Evolutionary conservation across 441 rosid genomes (phyloP).

Genomic region (Francoa sonchifolia): DNA sequence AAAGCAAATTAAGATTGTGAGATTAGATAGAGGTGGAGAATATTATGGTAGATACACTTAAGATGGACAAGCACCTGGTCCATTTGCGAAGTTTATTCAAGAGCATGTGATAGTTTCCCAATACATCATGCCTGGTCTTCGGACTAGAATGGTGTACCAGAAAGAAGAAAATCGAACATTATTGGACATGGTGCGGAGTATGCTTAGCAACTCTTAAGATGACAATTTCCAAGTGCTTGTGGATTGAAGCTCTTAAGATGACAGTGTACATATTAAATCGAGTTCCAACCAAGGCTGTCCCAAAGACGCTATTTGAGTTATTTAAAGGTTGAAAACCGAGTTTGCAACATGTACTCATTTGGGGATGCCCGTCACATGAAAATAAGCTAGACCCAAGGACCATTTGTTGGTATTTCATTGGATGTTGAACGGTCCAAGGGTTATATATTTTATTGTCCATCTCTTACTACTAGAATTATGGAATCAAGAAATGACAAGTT

Average conservation of each 20-base stretch:
- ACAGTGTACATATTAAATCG: not conserved
- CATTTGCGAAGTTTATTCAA: slow-evolving; percentile 7
- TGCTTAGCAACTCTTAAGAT: not conserved
- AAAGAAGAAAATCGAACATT: too few relatives aligned
- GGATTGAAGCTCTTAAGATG: not conserved
- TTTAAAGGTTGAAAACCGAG: not conserved
- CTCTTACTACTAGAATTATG: too few relatives aligned
- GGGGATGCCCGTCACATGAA: not conserved
- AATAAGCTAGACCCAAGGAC: not conserved
- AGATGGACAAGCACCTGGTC: slow-evolving; percentile 7
- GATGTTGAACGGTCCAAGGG: not conserved
- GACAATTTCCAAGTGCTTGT: not conserved
- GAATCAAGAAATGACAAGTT: not conserved
- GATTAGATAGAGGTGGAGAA: slow-evolving; percentile 2
- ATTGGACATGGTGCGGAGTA: not conserved
- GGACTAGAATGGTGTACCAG: not conserved
- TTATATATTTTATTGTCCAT: not conserved
- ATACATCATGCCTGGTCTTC: not conserved
- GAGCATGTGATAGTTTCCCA: slow-evolving; percentile 4
- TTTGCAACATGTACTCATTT: not conserved
- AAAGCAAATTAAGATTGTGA: not conserved
- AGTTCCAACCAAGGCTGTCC: not conserved
- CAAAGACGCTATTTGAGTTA: not conserved
- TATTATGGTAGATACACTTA: too few relatives aligned
- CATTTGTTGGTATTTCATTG: not conserved